These are phyloP conservation scores for Coccomyxa subellipsoidea DNA, from an alignment of 163 green algal genomes.

Conservation along the genomic window DNA sequence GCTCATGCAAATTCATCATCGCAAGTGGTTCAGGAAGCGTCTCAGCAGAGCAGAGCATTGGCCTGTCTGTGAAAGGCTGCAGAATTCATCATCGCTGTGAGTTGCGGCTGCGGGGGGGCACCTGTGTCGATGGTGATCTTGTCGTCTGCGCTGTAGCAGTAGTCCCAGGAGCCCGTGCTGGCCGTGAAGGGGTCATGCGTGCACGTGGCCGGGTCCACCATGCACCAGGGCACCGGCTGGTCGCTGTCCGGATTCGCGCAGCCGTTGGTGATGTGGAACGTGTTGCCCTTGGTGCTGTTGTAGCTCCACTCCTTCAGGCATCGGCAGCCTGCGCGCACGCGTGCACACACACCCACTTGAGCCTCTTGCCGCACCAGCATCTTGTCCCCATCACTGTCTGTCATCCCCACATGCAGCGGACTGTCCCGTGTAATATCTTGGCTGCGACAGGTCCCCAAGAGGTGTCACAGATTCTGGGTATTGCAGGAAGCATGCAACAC, in stretches of 20 bases:
- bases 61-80: too few relatives aligned
- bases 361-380: background rate
- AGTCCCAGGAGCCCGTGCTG: background rate
- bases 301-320: slow-evolving; percentile 2
- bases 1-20: too few relatives aligned
- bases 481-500: too few relatives aligned
- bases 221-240: background rate
- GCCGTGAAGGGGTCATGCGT: background rate
- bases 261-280: background rate
- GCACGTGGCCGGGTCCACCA: background rate
- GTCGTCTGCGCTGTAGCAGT: background rate
- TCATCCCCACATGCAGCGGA: too few relatives aligned
- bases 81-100: too few relatives aligned
- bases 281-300: background rate
- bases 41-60: too few relatives aligned
- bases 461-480: too few relatives aligned
- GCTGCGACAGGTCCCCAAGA: too few relatives aligned
- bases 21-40: too few relatives aligned
- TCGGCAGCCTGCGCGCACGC: background rate
- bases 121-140: background rate
- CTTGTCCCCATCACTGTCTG: too few relatives aligned
- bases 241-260: slow-evolving; percentile 4
- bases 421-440: too few relatives aligned
- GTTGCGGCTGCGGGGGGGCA: too few relatives aligned
- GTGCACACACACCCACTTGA: background rate